A percentile compares a stretch with the other conserved stretches of the same genome.
These are phyloP conservation scores for Blastomyces silverae DNA, from an alignment of 2,329 filamentous ascomycete species.

Conservation along the genomic window DNA sequence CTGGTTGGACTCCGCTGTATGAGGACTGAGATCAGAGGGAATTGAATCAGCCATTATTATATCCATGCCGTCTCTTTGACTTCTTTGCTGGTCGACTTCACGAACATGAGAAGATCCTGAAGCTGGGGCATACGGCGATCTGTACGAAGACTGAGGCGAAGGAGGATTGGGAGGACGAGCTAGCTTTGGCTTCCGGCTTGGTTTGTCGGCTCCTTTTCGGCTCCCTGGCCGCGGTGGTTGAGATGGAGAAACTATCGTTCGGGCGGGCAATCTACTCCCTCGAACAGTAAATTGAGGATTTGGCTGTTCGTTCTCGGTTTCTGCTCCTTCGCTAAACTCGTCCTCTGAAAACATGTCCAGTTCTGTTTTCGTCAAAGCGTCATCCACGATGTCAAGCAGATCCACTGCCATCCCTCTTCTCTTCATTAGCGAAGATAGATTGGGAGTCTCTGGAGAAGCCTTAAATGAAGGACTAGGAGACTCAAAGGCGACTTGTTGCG, in stretches of 20 bases:
- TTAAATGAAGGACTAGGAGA: constrained; percentile 42
- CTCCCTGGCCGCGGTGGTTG: constrained; percentile 48
- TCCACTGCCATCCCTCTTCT: constrained; percentile 56
- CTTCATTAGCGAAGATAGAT: constrained; percentile 60
- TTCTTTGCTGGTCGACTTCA: constrained; percentile 6
- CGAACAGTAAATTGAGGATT: constrained; percentile 24
- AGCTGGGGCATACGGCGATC: constrained; percentile 37
- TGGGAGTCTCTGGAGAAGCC: constrained; percentile 54
- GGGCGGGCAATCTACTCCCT: constrained; percentile 48
- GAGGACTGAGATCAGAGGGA: constrained; percentile 57
- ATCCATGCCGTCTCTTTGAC: constrained; percentile 44
- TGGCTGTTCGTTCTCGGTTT: constrained; percentile 24
- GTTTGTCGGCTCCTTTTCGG: constrained; percentile 50
- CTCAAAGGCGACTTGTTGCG: constrained; percentile 16
- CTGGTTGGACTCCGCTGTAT: constrained; percentile 64
- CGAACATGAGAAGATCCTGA: constrained; percentile 34
- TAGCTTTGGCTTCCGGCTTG: constrained; percentile 37
- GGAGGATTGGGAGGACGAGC: constrained; percentile 37
- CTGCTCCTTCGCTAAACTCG: constrained; percentile 33
- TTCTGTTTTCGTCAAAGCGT: constrained; percentile 43
- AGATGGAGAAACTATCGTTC: constrained; percentile 50
- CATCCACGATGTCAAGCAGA: constrained; percentile 52
- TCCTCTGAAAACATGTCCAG: constrained; percentile 37
- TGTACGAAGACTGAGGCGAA: constrained; percentile 23
- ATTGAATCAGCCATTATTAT: constrained; percentile 25